Evolutionary conservation across 2,329 filamentous ascomycete genomes (phyloP).

Genomic region (Sclerotiophoma versabilis): DNA sequence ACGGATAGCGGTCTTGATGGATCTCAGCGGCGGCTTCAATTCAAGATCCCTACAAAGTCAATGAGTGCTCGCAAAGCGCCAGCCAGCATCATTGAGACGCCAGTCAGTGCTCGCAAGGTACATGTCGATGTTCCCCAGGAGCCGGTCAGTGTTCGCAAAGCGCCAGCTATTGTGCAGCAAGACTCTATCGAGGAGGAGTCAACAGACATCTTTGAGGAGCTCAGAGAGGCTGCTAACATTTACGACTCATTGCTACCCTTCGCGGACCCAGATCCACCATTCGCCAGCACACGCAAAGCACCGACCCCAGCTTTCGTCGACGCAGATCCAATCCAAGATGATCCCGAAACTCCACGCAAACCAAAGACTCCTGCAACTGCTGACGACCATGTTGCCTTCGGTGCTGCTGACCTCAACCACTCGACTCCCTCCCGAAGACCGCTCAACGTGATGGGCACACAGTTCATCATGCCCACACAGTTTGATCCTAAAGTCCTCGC

Average conservation of each 20-base stretch:
- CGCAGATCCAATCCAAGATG: constrained; percentile 57
- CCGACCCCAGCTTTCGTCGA: constrained; percentile 21
- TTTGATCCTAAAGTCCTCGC: constrained; percentile 82
- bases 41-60: constrained; percentile 59
- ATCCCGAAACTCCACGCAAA: constrained; percentile 51
- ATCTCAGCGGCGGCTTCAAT: constrained; percentile 81
- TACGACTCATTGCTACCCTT: constrained; percentile 8
- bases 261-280: not conserved
- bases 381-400: constrained; percentile 47
- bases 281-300: constrained; percentile 22
- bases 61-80: constrained; percentile 21
- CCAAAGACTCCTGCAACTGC: constrained; percentile 26
- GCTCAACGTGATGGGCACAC: constrained; percentile 83
- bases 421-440: constrained; percentile 67
- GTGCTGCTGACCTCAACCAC: constrained; percentile 45
- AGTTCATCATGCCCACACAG: constrained; percentile 88
- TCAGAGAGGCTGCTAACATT: constrained; percentile 7
- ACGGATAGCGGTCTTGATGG: constrained; percentile 64
- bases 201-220: constrained; percentile 5
- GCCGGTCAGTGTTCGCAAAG: not conserved
- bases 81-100: constrained; percentile 3
- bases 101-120: constrained; percentile 6
- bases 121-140: not conserved
- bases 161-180: not conserved
- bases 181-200: constrained; percentile 6